Evolutionary conservation across 495 filamentous ascomycete genomes (phyloP).

Genomic region (Rhypophila decipiens): DNA sequence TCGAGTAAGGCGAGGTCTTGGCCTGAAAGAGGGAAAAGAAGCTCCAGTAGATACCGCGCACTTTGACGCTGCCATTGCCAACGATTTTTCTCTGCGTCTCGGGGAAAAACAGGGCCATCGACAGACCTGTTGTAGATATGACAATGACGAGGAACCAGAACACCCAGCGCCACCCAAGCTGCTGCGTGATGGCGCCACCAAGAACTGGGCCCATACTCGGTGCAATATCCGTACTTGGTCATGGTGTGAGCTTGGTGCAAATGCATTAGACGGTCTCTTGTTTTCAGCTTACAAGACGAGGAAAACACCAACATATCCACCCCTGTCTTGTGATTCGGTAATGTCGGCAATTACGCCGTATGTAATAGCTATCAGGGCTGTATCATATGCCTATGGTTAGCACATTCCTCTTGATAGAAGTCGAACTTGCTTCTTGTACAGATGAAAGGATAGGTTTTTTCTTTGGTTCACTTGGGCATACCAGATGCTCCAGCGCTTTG

Average conservation of each 20-base stretch:
- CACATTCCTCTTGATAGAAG: no score
- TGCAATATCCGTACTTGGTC: conserved; percentile 13
- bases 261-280: not conserved
- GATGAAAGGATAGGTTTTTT: no score
- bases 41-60: not conserved
- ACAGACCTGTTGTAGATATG: not conserved
- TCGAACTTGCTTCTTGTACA: no score
- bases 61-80: not conserved
- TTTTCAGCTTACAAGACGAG: no score
- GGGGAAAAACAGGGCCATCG: not conserved
- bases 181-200: conserved; percentile 45
- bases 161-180: conserved; percentile 48
- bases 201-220: conserved; percentile 43
- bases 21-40: not conserved
- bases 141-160: conserved; percentile 55
- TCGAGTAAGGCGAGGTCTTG: not conserved
- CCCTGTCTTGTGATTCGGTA: conserved; percentile 38
- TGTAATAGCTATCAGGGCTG: conserved; percentile 34
- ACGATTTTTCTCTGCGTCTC: not conserved
- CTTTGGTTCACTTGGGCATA: no score
- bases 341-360: conserved; percentile 47
- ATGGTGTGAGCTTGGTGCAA: not conserved
- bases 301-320: conserved; percentile 33
- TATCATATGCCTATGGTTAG: no score
- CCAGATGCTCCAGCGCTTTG: conserved; percentile 44